Percentiles rank a stretch among this genome's conserved stretches.
phyloP scores from a whole-genome alignment of 1,139 yeast genomes.

The Taphrina communis region DNA sequence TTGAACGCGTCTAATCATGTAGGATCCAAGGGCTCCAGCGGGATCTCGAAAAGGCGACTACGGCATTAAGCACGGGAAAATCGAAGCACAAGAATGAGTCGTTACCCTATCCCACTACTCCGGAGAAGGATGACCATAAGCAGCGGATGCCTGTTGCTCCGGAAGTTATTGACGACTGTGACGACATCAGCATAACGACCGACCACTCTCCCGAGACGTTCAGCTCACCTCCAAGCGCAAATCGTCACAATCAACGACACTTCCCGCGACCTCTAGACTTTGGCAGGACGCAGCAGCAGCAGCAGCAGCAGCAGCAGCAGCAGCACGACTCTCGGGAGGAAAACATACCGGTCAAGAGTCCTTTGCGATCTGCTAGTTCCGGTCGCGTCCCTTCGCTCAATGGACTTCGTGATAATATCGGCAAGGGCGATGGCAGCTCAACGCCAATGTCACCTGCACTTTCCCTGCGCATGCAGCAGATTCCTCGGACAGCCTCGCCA shows the following conservation, averaged over 20 bases:
- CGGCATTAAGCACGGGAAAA: slow-evolving; percentile 45
- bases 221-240: slow-evolving; percentile 6
- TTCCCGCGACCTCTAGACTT: slow-evolving; percentile 4
- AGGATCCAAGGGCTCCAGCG: slow-evolving; percentile 49
- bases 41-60: slow-evolving; percentile 48
- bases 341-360: slow-evolving; percentile 12
- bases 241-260: background rate
- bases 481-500: slow-evolving; percentile 25
- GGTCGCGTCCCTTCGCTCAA: background rate
- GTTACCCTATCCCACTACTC: slow-evolving; percentile 21
- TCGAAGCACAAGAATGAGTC: slow-evolving; percentile 29
- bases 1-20: background rate
- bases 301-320: too few species aligned
- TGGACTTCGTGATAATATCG: background rate
- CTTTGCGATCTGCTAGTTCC: slow-evolving; percentile 6
- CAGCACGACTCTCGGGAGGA: background rate
- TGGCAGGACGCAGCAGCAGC: background rate
- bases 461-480: slow-evolving; percentile 37
- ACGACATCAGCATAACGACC: slow-evolving; percentile 20
- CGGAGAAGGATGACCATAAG: background rate
- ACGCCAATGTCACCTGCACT: slow-evolving; percentile 39
- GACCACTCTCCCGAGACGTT: slow-evolving; percentile 19
- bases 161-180: slow-evolving; percentile 20
- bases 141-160: slow-evolving; percentile 13
- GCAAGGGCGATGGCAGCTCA: slow-evolving; percentile 26